Evolutionary conservation across 306 rosid genomes (phyloP).

Genomic region (Hippophae rhamnoides): DNA sequence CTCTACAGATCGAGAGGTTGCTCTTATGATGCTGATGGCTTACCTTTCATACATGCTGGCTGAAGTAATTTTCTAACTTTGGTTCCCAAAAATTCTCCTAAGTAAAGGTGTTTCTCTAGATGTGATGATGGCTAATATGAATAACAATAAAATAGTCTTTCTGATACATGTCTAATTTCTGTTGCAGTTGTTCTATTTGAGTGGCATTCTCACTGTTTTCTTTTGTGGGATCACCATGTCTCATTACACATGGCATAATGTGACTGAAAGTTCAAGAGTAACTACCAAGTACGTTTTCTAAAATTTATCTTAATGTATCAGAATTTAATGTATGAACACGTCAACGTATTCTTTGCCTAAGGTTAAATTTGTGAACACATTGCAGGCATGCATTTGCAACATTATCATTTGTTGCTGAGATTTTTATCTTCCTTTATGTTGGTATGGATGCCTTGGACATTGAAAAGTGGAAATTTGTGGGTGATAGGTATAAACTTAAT

Average conservation of each 20-base stretch:
- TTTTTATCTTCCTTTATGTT: constrained; percentile 88
- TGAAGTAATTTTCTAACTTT: constrained; percentile 37
- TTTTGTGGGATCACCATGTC: constrained; percentile 98
- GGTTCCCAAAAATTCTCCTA: constrained; percentile 7
- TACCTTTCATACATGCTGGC: constrained; percentile 94
- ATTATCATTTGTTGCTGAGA: constrained; percentile 80
- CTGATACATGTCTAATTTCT: constrained; percentile 13
- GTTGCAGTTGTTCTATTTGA: constrained; percentile 71
- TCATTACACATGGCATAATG: constrained; percentile 98
- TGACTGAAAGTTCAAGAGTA: constrained; percentile 83
- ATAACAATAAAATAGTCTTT: constrained; percentile 4
- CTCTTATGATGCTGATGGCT: constrained; percentile 98
- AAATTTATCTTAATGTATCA: constrained; percentile 2
- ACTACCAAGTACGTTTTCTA: constrained; percentile 66
- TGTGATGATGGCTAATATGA: neutral
- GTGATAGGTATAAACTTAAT: constrained; percentile 56
- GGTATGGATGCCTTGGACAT: constrained; percentile 99
- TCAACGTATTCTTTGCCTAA: constrained; percentile 13
- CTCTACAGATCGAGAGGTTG: constrained; percentile 96
- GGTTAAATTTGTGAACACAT: constrained; percentile 3
- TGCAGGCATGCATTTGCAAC: constrained; percentile 93
- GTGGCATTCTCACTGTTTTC: constrained; percentile 98
- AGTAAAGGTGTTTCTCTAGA: constrained; percentile 1
- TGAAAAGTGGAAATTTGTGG: constrained; percentile 87
- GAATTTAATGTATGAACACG: constrained; percentile 1